Base-by-base conservation (phyloP, 192 early-diverging fungal species). In the Backusella westeae region DNA sequence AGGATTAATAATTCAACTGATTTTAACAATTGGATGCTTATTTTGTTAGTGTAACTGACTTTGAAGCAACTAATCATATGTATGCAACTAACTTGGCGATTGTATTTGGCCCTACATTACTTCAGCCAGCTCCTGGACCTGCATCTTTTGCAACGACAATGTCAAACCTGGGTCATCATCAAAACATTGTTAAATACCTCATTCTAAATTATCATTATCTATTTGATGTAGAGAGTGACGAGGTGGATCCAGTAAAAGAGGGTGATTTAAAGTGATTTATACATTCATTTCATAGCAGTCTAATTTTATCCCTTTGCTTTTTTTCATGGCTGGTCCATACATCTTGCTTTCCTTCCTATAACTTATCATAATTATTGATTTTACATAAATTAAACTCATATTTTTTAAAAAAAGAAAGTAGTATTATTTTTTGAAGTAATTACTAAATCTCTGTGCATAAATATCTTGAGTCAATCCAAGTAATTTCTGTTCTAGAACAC, bases 31-130 rank as follows among this genome's bases (percentile, higher is more conserved):
- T 52, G 32, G 32, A 32, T 53, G 36, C 34, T 41, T 63, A 42
- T 56, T 3, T 35, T 49, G 63, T 44, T 67, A 84, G 83, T 21
- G 90, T 94, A 5, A 94, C 93, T 3, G 93, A 94, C 73, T 93
- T 86, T 41, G 91, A 93, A 75, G 87, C 88, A 38, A 85, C 90
- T 56, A 98, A 96, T 78, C 92, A 94, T 74, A 98, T 98, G 97
- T 92, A 92, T 73, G 90, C 91, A 8, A 89, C 87, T 32, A 98
- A 98, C 74, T 88, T 98, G 67, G 92, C 94, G 0, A 96, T 98
- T 78, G 93, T 98, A n/a, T 98, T 96, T 92, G 96, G 95, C 1
- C 97, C 97, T 1, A 96, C 95, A 17, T 81, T 98, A 67, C 79
- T 98, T 34, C 89, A 89, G 19, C 90, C 90, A 26, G 83, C 81